Base-by-base conservation (phyloP, 2,329 filamentous ascomycete genomes). In the Chaetoscypha palmicola region DNA sequence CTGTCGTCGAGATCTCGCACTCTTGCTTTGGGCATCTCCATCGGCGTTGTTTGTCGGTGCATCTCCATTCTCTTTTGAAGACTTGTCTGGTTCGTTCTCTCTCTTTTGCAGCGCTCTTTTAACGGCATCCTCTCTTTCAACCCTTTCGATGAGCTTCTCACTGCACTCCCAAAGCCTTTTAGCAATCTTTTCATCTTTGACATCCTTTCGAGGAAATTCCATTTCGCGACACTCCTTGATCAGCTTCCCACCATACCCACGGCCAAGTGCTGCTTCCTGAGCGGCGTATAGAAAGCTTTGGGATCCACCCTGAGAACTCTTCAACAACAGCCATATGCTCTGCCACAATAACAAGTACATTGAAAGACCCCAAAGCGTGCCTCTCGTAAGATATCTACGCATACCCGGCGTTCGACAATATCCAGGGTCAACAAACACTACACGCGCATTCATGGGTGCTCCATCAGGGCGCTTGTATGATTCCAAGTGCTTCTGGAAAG, bases 401-500 rank as follows among this genome's bases (percentile, higher is more conserved):
- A 83, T 94, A 1, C 92, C 90, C 0, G 90, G 88, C 7, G 91
- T 97, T 41, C 92, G 79, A 19, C 81, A 77, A 52, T 83, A 78
- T 16, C 92, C 91, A 0, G 92, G 92, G 58, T 98, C 91, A 2
- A 90, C 86, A 46, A 95, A 76, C 38, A 95, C 71, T 35, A 96
- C 88, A 24, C 86, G 79, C 3, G 89, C 76, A 54, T 88, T 95
- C 69, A 82, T 83, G 1, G 88, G 88, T 37, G 86, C 70, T 49
- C 83, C 77, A 62, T 98, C 92, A 0, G 90, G 88, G 19, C 92
- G 76, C 58, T 86, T 77, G 65, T 94, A 94, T 2, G 82, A 70
- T 53, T 89, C 81, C 36, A 98, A 72, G 62, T 96, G 91, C 62
- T 94, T 92, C 66, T 97, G 91, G 63, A 91, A 95, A 7, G 91